Base-by-base conservation (phyloP, 177 flowering plant genomes). In the Telopea speciosissima region DNA sequence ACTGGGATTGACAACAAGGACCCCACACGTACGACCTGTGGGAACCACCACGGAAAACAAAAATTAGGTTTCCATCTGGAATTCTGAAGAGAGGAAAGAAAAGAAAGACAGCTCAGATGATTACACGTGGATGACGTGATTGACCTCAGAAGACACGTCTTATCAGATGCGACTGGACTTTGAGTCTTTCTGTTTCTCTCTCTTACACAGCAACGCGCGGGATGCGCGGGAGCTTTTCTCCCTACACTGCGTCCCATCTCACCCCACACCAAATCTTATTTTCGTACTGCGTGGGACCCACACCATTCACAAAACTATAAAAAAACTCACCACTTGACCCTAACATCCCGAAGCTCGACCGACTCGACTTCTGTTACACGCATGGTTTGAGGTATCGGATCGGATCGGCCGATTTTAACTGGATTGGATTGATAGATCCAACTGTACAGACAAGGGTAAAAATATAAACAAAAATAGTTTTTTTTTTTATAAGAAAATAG, bases 141-240 rank as follows among this genome's bases (percentile, higher is more conserved):
- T 22, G 16, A 59, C 24, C 8, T 8, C 4, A 3, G 24, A 8
- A 59, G 74, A 74, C 64, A 31, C 23, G 72, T 71, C 77, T 63
- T 61, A 19, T 68, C 71, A 19, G 28, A 67, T 33, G 59, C 12
- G 75, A 74, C 75, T 16, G 10, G 9, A 31, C 7, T 0, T 3
- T 73, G 75, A 71, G 31, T 28, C 21, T 14, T 5, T 28, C 31
- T 28, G 31, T 28, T n/a, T n/a, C n/a, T n/a, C n/a, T n/a, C n/a
- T 28, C 31, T 12, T 9, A 42, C 26, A 74, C 82, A 77, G 69
- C 65, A 74, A 71, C 87, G 77, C 87, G 82, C 84, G 84, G 44
- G 77, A 71, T 71, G 79, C 81, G 74, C 86, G 86, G 88, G 87
- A 71, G 85, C 79, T 72, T 58, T 74, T 49, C n/a, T 63, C 63